A percentile compares a stretch with the other conserved stretches of the same genome.
Evolutionary conservation across 179 eudicot genomes (phyloP).

Genomic region (Monotropa hypopitys): DNA sequence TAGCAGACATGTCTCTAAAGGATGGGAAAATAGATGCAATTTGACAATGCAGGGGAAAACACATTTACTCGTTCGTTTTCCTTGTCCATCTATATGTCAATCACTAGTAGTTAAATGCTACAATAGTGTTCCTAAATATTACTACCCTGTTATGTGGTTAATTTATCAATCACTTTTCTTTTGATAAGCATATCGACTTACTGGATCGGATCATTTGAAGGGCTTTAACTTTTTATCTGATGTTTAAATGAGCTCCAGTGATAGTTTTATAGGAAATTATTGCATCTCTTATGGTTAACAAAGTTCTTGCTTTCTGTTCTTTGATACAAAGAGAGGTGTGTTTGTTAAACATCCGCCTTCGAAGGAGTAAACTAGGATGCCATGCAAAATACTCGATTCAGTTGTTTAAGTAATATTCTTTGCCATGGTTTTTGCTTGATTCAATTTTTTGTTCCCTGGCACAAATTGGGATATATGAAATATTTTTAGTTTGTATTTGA

Average conservation of each 20-base stretch:
- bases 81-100: not conserved
- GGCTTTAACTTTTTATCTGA: too few species aligned
- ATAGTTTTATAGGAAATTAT: too few species aligned
- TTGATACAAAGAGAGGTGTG: not conserved
- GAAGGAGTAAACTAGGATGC: not conserved
- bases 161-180: not conserved
- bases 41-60: not conserved
- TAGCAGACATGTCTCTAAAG: not conserved
- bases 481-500: not conserved
- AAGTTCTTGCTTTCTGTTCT: too few species aligned
- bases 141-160: not conserved
- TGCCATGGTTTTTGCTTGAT: not conserved
- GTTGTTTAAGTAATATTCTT: not conserved
- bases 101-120: not conserved
- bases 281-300: too few species aligned
- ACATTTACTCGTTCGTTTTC: not conserved
- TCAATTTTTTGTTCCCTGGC: not conserved
- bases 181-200: not conserved
- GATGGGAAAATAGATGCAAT: not conserved
- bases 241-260: too few species aligned
- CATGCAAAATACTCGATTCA: not conserved
- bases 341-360: not conserved
- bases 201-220: not conserved
- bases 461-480: not conserved
- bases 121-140: not conserved